Evolutionary conservation across 2,329 filamentous ascomycete species (phyloP), one percentile per base, ranked within the genome.

Genomic region (Claviceps paspali): DNA sequence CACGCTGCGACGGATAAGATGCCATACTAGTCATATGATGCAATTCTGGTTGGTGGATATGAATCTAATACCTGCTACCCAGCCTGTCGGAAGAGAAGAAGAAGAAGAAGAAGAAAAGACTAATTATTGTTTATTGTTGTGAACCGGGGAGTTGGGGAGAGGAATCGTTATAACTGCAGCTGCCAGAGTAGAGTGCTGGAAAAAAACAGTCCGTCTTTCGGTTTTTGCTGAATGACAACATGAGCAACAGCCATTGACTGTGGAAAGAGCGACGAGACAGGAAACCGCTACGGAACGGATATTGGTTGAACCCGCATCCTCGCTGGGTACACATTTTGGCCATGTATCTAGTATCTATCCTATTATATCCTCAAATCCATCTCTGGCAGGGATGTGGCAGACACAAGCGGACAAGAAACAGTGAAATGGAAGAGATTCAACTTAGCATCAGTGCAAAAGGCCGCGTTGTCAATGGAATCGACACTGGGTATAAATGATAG

Each of bases 21-120:
- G 53, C 54, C 64, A 67, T 62, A 48, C 40, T 40, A 38, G 31
- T 31, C 19, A 38, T 38, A 33, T 31, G 41, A 36, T 34, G 21
- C 12, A 26, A 24, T 21, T 21, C 11, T 29, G 14, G 12, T 29
- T 26, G 29, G 15, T 26, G 29, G 15, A 19, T 12, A 31, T 26
- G 17, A 26, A 11, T 11, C 19, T 15, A 6, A 11, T 29, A 10
- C 15, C 15, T 27, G 9, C 23, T 12, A 9, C 24, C 33, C 8
- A 27, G 33, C 11, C 18, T 6, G 6, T 34, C n/a, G 23, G 19
- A 23, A 4, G 19, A 15, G 6, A 6, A 30, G 11, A 19, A n/a
- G n/a, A n/a, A n/a, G n/a, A n/a, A n/a, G n/a, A n/a, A n/a, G n/a
- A n/a, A n/a, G n/a, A 18, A 2, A 24, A 9, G 21, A 24, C 22